Conservation (phyloP, 2,329 filamentous ascomycete species). For the Monosporascus sp. region DNA sequence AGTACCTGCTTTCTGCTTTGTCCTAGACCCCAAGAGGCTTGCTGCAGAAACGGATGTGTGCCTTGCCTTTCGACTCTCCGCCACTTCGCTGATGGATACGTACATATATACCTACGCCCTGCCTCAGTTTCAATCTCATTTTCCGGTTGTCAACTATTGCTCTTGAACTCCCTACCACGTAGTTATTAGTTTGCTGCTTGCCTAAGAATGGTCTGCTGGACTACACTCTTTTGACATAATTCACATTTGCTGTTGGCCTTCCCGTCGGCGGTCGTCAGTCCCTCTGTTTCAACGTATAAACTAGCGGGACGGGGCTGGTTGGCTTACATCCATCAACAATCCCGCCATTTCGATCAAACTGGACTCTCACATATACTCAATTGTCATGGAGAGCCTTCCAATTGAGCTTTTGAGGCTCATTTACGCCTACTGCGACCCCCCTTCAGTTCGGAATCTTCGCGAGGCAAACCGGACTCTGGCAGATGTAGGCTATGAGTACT, state of each 20-base stretch:
- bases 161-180: background rate
- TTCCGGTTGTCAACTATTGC: conserved; percentile 4
- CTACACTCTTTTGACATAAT: background rate
- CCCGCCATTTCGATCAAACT: background rate
- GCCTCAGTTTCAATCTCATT: conserved; percentile 14
- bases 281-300: background rate
- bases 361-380: background rate
- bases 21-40: conserved; percentile 26
- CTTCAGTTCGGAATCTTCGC: conserved; percentile 35
- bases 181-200: background rate
- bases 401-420: conserved; percentile 37
- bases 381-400: conserved; percentile 29
- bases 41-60: conserved; percentile 24
- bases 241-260: background rate
- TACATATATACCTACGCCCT: conserved; percentile 14
- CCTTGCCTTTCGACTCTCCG: conserved; percentile 19
- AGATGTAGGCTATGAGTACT: conserved; percentile 36
- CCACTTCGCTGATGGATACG: conserved; percentile 19
- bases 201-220: background rate
- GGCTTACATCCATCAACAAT: background rate
- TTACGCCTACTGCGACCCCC: conserved; percentile 33
- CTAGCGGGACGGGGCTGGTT: background rate
- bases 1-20: conserved; percentile 15
- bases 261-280: background rate
- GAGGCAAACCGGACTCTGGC: conserved; percentile 32